Base-by-base conservation (phyloP, 2,329 filamentous ascomycete genomes). In the Colletotrichum cordylinicola region DNA sequence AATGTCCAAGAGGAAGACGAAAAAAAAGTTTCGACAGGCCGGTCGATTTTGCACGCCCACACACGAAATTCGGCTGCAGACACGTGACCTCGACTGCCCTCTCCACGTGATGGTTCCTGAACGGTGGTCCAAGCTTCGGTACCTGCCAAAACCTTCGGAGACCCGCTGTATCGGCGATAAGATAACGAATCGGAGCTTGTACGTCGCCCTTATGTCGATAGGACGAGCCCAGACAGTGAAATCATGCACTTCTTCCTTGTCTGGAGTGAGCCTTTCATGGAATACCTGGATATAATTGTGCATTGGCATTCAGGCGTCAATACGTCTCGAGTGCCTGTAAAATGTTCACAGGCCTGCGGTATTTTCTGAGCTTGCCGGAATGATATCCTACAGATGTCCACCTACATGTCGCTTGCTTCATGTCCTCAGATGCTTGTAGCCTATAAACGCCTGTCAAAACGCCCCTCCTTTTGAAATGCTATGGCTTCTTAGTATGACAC, bases 371-470 rank as follows among this genome's bases (percentile, higher is more conserved):
- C 16, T 68, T 39, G n/a, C 24, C 21, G 24, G 33, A 43, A 35
- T 68, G 33, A 33, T 70, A 62, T 70, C 55, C 27, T 62, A 62
- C 56, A 70, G 16, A 33, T 27, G 55, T 33, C 37, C 29, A 35
- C 58, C 43, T 31, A 55, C 27, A 21, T 21, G 7, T 35, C 27
- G 39, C 65, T 62, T 4, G 18, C 48, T 18, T 29, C 39, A 29
- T 67, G 35, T 56, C 27, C 48, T 33, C 18, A 16, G 61, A 67
- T 67, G n/a, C 39, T 24, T 62, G 10, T 31, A 31, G 37, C 48
- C 43, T 37, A 8, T 71, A 37, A 75, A 72, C 72, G 69, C 72
- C 72, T 72, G 10, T 31, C 27, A 2, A 37, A 61, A 72, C 72
- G 55, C 69, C 16, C 48, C 58, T n/a, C 69, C 31, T 35, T 62